Base-by-base conservation (phyloP, 108 stramenopile genomes). In the Cyclotella distinguenda region DNA sequence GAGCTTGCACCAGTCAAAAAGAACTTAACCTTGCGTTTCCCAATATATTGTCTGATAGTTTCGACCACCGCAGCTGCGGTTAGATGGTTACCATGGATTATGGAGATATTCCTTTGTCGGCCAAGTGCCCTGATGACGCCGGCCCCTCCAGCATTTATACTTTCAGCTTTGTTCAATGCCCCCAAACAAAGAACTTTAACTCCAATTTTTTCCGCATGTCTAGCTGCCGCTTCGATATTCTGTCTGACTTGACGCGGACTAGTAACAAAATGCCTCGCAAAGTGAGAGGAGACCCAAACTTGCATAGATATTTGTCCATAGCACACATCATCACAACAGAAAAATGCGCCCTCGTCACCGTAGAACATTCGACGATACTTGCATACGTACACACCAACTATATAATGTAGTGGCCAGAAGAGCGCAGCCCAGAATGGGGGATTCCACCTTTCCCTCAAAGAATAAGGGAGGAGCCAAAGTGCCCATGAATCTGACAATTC, bases 71-170 rank as follows among this genome's bases (percentile, higher is more conserved):
- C 80, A 26, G 82, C 82, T 1, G 82, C 76, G 8, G 82, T 83
- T 4, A 83, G 72, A 66, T 80, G 80, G 40, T 83, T 83, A 6
- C 82, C 82, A 64, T 83, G 82, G 31, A 83, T 81, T n/a, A 83
- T 47, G 19, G 81, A 82, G 5, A 82, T 27, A 22, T 18, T 62
- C 9, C 76, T 43, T 25, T 78, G 53, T 11, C 60, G 76, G n/a
- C 77, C 81, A 21, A 82, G 67, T 19, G 58, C 62, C 44, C 69
- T 67, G 31, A 68, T 77, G 43, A 83, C 66, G 22, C 72, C 78
- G 12, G 59, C 32, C 6, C 82, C 82, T 48, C 82, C 82, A n/a
- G 72, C 79, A 60, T 83, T 83, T 60, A 83, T 80, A 30, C 79
- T 81, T 53, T 83, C 82, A 16, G 82, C 79, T 55, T 83, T 83